Base-by-base conservation (phyloP, 177 flowering plant species). In the Vitis hybrid region DNA sequence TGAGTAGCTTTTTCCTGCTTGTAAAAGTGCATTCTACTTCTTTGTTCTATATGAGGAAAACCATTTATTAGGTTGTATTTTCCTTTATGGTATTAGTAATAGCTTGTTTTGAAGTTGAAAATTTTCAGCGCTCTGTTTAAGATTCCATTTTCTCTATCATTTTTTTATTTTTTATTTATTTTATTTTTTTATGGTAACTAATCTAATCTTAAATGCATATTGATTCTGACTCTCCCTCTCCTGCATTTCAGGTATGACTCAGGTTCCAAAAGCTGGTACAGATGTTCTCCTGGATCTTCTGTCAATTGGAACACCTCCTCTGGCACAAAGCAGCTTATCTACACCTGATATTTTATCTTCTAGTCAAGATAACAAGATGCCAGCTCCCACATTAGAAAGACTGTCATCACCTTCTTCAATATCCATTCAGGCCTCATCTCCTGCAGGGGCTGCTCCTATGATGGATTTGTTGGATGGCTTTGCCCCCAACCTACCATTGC, bases 401-500 rank as follows among this genome's bases (percentile, higher is more conserved):
- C 68, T 88, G 67, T 66, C 88, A 59, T 82, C 88, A 18, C 75
- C 77, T 56, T 68, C 88, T 54, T 70, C 89, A 24, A 76, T 82
- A 74, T 65, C 90, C 6, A 55, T 77, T 11, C 83, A 71, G 65
- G 72, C 82, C 51, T 76, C 88, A 49, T 72, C 92, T 73, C 68
- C 86, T 51, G 80, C 76, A 55, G 84, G 78, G 73, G 71, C 82
- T 75, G 76, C 90, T 70, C 80, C 97, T 63, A 71, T 91, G 81
- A 77, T 92, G 76, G 91, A 93, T 84, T 84, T 95, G 78, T 83
- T 93, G 90, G 95, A 88, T 83, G 95, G 89, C 20, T 82, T 92
- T 65, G 78, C 75, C 61, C 79, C 92, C 52, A 83, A 44, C 63
- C 70, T 76, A 49, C 77, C 85, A 59, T 67, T 58, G 56, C 75